These are phyloP conservation scores for Cydonia oblonga DNA, from an alignment of 331 rosid species.

Conservation along the genomic window DNA sequence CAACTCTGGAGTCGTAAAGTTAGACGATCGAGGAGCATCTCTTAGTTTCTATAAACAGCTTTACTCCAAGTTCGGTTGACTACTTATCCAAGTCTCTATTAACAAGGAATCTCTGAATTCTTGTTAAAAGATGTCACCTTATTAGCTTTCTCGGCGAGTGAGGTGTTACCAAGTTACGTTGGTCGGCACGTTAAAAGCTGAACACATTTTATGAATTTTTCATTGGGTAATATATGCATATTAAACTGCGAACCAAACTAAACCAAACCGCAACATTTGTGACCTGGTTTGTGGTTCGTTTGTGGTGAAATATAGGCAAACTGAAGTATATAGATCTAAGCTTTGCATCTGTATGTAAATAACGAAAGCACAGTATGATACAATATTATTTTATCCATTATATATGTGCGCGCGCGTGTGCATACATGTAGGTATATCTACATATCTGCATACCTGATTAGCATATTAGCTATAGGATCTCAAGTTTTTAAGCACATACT, in stretches of 20 bases:
- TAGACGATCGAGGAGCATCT: no score
- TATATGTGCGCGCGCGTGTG: neutral
- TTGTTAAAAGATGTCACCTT: no score
- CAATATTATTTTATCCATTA: neutral
- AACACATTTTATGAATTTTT: no score
- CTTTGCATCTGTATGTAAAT: neutral
- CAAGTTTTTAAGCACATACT: neutral
- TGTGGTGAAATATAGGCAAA: neutral
- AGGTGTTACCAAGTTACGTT: no score
- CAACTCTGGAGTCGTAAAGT: no score
- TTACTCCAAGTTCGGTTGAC: no score
- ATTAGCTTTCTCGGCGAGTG: no score
- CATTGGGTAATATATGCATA: neutral
- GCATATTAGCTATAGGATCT: neutral
- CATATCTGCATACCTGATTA: neutral
- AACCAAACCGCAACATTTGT: neutral
- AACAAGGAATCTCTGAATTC: no score
- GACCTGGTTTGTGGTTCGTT: neutral
- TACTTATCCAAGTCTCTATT: no score
- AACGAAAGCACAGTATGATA: no score
- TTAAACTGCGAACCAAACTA: neutral
- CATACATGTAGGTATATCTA: neutral
- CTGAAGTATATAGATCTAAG: neutral
- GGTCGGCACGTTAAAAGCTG: no score
- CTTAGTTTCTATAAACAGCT: no score